Conservation (phyloP, 2,329 filamentous ascomycete species). For the Botrytis pseudocinerea region DNA sequence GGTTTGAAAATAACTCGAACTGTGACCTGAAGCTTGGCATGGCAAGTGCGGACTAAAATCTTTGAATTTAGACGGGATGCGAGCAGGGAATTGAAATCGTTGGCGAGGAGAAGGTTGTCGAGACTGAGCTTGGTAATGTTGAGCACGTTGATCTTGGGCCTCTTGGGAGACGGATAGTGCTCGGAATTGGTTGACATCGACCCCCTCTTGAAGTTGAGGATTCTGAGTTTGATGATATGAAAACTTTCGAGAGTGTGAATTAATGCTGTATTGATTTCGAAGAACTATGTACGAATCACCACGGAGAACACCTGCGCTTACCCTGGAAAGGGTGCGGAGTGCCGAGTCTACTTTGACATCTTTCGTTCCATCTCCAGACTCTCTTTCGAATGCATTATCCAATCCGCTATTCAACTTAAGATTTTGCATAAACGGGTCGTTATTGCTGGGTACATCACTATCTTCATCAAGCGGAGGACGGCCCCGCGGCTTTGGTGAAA, state of each 20-base stretch:
- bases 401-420: background rate
- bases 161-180: background rate
- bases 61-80: background rate
- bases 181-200: background rate
- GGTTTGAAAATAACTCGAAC: background rate
- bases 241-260: background rate
- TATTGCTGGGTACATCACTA: background rate
- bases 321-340: background rate
- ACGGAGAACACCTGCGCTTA: background rate
- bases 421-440: background rate
- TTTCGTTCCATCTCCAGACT: background rate
- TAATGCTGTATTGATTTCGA: background rate
- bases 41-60: background rate
- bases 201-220: background rate
- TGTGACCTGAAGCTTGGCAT: background rate
- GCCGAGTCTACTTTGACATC: background rate
- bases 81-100: background rate
- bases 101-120: background rate
- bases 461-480: background rate
- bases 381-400: background rate
- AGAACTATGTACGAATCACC: background rate
- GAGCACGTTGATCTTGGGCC: background rate
- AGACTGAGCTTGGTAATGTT: background rate
- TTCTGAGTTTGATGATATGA: background rate
- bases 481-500: background rate